Evolutionary conservation across 2,329 filamentous ascomycete genomes (phyloP), one percentile per base, ranked within the genome.

Genomic region (Chalaropsis ovoidea): DNA sequence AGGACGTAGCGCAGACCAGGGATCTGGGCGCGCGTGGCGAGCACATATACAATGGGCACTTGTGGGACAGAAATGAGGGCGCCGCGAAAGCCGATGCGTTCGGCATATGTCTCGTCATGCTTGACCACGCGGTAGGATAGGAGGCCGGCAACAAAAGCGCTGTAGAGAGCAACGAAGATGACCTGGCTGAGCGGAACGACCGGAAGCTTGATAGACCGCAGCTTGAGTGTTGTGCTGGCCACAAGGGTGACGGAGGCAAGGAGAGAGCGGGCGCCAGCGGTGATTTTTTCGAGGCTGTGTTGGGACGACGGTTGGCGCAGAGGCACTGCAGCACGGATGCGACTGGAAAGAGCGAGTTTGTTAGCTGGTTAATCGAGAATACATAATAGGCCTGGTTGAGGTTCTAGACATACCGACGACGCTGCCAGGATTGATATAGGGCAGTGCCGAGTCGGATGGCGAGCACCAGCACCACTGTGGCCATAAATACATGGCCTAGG

Each of bases 1-100:
- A 81, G 78, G 24, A 89, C 47, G 41, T 65, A 65, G 24, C 66
- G 74, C 65, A 79, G 76, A 0, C 83, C 85, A 17, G 89, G 75
- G 27, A 67, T 65, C 68, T 78, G 85, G 68, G 79, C 78, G 71
- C 86, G 85, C 68, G 81, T 81, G 39, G 83, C 79, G 17, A 88
- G 77, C 1, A 88, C 76, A 70, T 84, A 87, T 15, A 87, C 75
- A 19, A 88, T 75, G 0, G 85, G 85, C 49, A 88, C 78, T 72
- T 88, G 86, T 2, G 80, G 82, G 56, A 86, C 75, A 10, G 82
- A 80, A 41, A 87, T 78, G 85, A 85, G 87, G 19, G 84, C 86
- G 69, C 85, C 85, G 65, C 86, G 82, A 72, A 83, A 88, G 6
- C 82, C 86, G 66, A 87, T 81, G 68, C 84, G 82, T 72, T 88